These are phyloP conservation scores for Venturia oleaginea DNA, from an alignment of 2,329 filamentous ascomycete genomes.

Conservation along the genomic window DNA sequence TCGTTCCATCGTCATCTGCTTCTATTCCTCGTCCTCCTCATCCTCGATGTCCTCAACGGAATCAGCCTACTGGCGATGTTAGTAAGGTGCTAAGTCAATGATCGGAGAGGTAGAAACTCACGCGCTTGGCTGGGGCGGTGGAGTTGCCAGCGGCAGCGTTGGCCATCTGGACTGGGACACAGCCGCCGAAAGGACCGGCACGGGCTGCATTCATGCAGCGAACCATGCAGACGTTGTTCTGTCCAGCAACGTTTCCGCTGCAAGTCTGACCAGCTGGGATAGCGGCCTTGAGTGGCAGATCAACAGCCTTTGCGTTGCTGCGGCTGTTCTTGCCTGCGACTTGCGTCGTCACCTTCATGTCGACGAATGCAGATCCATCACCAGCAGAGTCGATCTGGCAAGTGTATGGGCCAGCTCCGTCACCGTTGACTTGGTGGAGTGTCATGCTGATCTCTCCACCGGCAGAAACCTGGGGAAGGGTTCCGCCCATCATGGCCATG, in stretches of 20 bases:
- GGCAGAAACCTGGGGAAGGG: slow-evolving; percentile 49
- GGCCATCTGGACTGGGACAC: slow-evolving; percentile 44
- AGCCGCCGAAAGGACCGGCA: slow-evolving; percentile 51
- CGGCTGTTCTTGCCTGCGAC: slow-evolving; percentile 44
- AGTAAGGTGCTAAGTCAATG: background rate
- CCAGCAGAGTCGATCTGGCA: slow-evolving; percentile 56
- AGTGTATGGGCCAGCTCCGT: slow-evolving; percentile 56
- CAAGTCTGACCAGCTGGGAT: slow-evolving; percentile 48
- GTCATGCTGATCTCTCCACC: slow-evolving; percentile 54
- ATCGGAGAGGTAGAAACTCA: background rate
- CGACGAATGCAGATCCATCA: slow-evolving; percentile 44
- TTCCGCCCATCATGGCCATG: slow-evolving; percentile 47
- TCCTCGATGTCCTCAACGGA: background rate
- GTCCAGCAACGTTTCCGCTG: slow-evolving; percentile 51
- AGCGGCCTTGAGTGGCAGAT: slow-evolving; percentile 43
- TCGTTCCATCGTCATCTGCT: background rate
- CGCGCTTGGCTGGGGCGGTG: slow-evolving; percentile 7
- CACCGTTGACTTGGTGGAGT: slow-evolving; percentile 58
- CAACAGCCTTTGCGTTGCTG: slow-evolving; percentile 21
- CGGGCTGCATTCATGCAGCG: slow-evolving; percentile 52
- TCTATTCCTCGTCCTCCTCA: slow-evolving; percentile 6
- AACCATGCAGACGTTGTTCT: slow-evolving; percentile 53
- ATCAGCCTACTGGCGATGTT: background rate
- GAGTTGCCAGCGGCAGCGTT: background rate
- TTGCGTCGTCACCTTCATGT: slow-evolving; percentile 47